These are phyloP conservation scores for Monascus purpureus DNA, from an alignment of 495 filamentous ascomycete species.

Conservation along the genomic window DNA sequence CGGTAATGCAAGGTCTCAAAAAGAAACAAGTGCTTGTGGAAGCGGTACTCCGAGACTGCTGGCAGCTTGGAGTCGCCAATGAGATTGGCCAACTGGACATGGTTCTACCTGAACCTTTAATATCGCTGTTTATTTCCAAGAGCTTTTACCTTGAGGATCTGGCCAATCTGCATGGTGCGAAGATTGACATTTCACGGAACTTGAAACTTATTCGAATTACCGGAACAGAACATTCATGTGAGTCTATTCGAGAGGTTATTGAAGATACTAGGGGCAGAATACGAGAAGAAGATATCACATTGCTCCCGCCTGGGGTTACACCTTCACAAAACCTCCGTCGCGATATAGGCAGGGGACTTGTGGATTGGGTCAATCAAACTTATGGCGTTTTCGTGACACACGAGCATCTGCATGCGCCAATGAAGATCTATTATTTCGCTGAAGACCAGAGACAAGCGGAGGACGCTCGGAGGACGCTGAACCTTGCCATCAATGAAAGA, in stretches of 20 bases:
- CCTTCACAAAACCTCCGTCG: constrained; percentile 3
- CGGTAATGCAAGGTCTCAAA: constrained; percentile 7
- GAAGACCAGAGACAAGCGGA: constrained; percentile 21
- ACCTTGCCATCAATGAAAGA: constrained; percentile 15
- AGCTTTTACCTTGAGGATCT: constrained; percentile 31
- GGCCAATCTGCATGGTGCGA: constrained; percentile 23
- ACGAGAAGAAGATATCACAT: constrained; percentile 12
- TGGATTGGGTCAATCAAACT: constrained; percentile 21
- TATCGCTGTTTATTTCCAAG: constrained; percentile 17
- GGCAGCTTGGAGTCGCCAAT: constrained; percentile 23
- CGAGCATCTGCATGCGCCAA: too few relatives aligned
- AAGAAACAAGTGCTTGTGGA: constrained; percentile 22
- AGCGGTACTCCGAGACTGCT: constrained; percentile 28
- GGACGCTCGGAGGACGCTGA: constrained; percentile 21
- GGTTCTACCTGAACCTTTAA: constrained; percentile 9
- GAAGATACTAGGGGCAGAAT: constrained; percentile 22
- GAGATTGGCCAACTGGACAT: constrained; percentile 32
- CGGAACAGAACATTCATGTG: constrained; percentile 21
- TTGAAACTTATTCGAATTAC: constrained; percentile 26
- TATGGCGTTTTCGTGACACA: constrained; percentile 15
- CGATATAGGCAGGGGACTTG: constrained; percentile 11
- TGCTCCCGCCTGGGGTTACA: constrained; percentile 6
- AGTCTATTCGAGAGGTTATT: constrained; percentile 27
- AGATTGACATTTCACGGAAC: constrained; percentile 25
- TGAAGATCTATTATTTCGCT: constrained; percentile 20